Evolutionary conservation across 768 basidiomycete species (phyloP).

Genomic region (Tulasnella sp.): DNA sequence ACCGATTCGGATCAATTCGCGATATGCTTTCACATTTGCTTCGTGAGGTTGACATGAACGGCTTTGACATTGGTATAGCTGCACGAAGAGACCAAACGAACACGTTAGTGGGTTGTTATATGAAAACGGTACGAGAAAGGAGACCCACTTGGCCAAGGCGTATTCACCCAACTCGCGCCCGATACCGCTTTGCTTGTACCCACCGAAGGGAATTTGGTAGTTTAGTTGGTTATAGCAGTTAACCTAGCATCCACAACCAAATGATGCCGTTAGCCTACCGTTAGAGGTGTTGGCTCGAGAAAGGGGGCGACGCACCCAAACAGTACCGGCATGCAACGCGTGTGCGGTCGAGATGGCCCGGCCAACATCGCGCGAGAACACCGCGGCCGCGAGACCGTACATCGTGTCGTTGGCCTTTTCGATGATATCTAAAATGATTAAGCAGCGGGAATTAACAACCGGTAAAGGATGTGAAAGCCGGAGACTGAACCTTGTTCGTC

Average conservation of each 20-base stretch:
- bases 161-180: constrained; percentile 74
- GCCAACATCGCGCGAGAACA: constrained; percentile 54
- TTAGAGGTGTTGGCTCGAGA: neutral
- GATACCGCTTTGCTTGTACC: constrained; percentile 70
- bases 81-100: neutral
- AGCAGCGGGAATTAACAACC: neutral
- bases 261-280: neutral
- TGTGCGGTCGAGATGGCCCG: constrained; percentile 29
- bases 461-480: neutral
- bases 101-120: neutral
- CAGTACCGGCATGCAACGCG: constrained; percentile 32
- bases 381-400: constrained; percentile 79
- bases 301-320: constrained; percentile 18
- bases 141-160: constrained; percentile 45
- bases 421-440: constrained; percentile 23
- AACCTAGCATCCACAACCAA: neutral
- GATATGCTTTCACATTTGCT: neutral
- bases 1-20: too few relatives aligned
- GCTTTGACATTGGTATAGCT: constrained; percentile 60
- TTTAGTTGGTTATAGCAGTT: constrained; percentile 31
- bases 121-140: constrained; percentile 4
- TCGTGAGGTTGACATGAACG: constrained; percentile 47
- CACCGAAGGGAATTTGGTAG: constrained; percentile 62
- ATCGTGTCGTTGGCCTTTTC: constrained; percentile 63
- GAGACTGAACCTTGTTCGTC: constrained; percentile 33